Base-by-base conservation (phyloP, 805 yeast species). In the Candida broadrunensis region DNA sequence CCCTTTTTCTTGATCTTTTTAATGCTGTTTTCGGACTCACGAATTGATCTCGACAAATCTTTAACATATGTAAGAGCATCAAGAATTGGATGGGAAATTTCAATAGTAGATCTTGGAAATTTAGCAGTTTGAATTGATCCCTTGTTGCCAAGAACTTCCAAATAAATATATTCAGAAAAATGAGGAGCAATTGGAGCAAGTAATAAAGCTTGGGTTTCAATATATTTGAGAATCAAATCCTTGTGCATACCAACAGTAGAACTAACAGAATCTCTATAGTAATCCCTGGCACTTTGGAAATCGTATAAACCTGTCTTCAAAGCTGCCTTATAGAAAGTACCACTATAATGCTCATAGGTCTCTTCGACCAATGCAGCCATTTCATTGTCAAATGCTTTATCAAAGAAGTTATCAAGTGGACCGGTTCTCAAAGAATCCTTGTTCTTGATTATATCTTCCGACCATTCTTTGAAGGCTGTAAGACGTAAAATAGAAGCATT, bases 401-500 rank as follows among this genome's bases (percentile, higher is more conserved):
- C 99, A 53, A 88, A 88, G 77, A 89, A 88, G 12, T 59, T 45
- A 52, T 77, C 77, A 52, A 56, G 56, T 40, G 70, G 69, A 26
- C 81, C 84, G 29, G 56, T 52, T 61, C 74, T 64, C 50, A 85
- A 74, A 4, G 69, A 50, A 37, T 70, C 78, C 45, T 70, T 51
- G 50, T 72, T 68, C 48, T 72, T 73, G 30, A 83, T 66, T 40
- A 80, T 70, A 42, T 85, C 93, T 63, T 90, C 97, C 61, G 86
- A 79, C 99, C 99, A 93, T 66, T 90, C 98, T 63, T 88, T 91
- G 65, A 91, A 75, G 41, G 88, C 91, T 64, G 78, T 85, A 61
- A 93, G 77, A 71, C 99, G 86, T 63, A 93, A 78, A 62, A 93
- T 90, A 19, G 98, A 97, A 35, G 99, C 97, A 58, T 93, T 93